Base-by-base conservation (phyloP, 2,329 filamentous ascomycete genomes). In the Cladosporium sp. region DNA sequence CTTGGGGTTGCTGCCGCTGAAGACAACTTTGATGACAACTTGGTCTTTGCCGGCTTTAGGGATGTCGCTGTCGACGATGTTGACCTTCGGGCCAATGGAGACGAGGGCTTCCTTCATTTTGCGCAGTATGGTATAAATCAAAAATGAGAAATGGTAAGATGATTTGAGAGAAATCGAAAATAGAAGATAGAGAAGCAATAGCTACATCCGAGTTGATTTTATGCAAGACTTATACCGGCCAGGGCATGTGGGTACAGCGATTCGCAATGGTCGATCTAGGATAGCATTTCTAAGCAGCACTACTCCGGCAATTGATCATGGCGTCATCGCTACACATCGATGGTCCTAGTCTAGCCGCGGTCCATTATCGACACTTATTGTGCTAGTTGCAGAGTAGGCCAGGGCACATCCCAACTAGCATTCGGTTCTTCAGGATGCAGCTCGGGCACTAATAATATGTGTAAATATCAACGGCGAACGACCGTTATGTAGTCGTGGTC, bases 41-140 rank as follows among this genome's bases (percentile, higher is more conserved):
- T 77, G 73, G 51, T 74, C 69, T 11, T 73, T 70, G 4, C 71
- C 70, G 0, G 81, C 79, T 4, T 68, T 73, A 1, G 83, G 83
- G 38, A 82, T 78, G 1, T 78, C 75, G 4, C 74, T 75, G 54
- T 84, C 80, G 60, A 74, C 70, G 28, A 80, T 74, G n/a, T 77
- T 70, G 70, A 78, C 73, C 30, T 73, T 72, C 18, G 77, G 73
- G n/a, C 75, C 76, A 65, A 69, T 68, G 15, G 71, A 66, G 11
- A 80, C 71, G 34, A 78, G 71, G 2, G 76, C 77, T 74, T 80
- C 76, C 67, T 79, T 79, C 75, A 77, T 77, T 11, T 54, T 70
- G 54, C 58, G 64, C 26, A 15, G 10, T 26, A 24, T 36, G 34
- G 12, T 4, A 15, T 32, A 8, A 4, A 3, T 34, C 3, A 12